Percentiles rank a stretch among this genome's conserved stretches.
These are phyloP conservation scores for Colletotrichum truncatum DNA, from an alignment of 2,329 filamentous ascomycete species.

Conservation along the genomic window DNA sequence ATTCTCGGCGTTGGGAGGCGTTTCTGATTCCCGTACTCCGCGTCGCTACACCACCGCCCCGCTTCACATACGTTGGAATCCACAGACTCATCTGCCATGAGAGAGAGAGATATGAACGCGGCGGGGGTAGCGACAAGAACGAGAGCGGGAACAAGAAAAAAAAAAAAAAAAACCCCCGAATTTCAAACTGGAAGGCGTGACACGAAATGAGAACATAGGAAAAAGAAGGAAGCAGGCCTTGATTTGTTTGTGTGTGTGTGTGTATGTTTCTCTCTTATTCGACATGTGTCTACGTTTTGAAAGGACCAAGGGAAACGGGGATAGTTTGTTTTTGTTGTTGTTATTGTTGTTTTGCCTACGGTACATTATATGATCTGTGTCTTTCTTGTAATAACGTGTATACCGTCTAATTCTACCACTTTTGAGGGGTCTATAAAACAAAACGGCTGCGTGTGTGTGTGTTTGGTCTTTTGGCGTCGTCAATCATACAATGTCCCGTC, in stretches of 20 bases:
- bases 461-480: not conserved
- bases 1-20: conserved; percentile 16
- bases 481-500: not conserved
- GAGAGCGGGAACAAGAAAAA: too few relatives aligned
- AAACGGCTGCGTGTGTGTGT: not conserved
- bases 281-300: not conserved
- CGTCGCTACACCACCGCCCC: too few relatives aligned
- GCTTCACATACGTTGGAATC: too few relatives aligned
- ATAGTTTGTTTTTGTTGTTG: not conserved
- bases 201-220: not conserved
- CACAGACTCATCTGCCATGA: too few relatives aligned
- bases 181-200: too few relatives aligned
- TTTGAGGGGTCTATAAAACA: not conserved
- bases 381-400: conserved; percentile 11
- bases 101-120: not conserved
- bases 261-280: not conserved
- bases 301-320: not conserved
- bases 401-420: conserved; percentile 6
- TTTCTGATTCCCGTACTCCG: not conserved
- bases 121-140: too few relatives aligned
- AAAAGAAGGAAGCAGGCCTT: not conserved
- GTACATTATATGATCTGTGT: too few relatives aligned
- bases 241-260: too few relatives aligned
- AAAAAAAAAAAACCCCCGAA: too few relatives aligned
- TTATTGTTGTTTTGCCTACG: too few relatives aligned